phyloP scores from a whole-genome alignment of 257 asterid species.

The Asclepias syriaca region DNA sequence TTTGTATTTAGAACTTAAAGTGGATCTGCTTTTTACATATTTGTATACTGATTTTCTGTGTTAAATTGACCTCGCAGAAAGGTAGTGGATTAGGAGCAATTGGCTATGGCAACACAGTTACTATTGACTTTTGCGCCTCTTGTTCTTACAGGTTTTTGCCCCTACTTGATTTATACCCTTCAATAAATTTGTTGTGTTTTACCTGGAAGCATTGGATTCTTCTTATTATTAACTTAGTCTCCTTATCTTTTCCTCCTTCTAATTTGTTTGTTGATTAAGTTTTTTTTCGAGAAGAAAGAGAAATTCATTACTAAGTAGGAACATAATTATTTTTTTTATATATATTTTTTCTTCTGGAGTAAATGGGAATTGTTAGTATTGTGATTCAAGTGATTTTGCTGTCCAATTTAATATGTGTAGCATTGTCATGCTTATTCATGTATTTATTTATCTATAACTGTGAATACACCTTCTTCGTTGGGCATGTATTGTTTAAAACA shows the following conservation, averaged over 20 bases:
- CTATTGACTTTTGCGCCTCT: slow-evolving; percentile 82
- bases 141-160: slow-evolving; percentile 72
- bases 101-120: slow-evolving; percentile 79
- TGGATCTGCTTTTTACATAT: not conserved
- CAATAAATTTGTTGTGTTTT: not conserved
- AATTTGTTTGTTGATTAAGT: not conserved
- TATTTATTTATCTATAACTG: not conserved
- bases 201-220: not conserved
- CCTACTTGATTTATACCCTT: not conserved
- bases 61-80: slow-evolving; percentile 43
- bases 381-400: not conserved
- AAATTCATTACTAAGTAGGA: too few species aligned
- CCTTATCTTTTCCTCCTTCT: not conserved
- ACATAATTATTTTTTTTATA: too few species aligned
- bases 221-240: not conserved
- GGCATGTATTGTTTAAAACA: not conserved
- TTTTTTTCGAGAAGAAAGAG: too few species aligned
- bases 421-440: not conserved
- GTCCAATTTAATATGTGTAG: not conserved
- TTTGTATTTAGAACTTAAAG: slow-evolving; percentile 8
- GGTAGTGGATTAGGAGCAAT: slow-evolving; percentile 40
- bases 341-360: not conserved
- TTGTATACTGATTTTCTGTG: not conserved
- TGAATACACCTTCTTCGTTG: not conserved
- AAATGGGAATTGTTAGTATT: not conserved